These are phyloP conservation scores for Scytalidium sp. DNA, from an alignment of 2,329 filamentous ascomycete species.

Conservation along the genomic window DNA sequence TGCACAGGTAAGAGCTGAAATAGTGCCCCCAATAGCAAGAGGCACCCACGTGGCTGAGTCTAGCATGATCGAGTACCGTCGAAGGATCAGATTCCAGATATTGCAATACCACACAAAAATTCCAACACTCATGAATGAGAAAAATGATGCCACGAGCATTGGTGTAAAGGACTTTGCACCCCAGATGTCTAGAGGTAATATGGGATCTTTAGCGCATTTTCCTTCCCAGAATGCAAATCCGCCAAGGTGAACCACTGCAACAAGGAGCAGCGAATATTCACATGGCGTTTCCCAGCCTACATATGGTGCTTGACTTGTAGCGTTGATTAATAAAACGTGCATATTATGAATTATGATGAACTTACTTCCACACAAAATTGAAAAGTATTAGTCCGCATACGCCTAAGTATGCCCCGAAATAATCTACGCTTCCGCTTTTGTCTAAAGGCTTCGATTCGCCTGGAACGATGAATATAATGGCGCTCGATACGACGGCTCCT, in stretches of 20 bases:
- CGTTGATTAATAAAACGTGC: too few relatives aligned
- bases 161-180: conserved; percentile 15
- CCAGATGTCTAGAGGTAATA: conserved; percentile 22
- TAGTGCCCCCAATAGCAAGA: conserved; percentile 35
- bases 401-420: conserved; percentile 36
- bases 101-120: conserved; percentile 47
- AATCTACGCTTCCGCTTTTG: conserved; percentile 36
- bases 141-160: conserved; percentile 12
- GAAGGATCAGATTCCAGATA: conserved; percentile 41
- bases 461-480: not conserved
- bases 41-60: conserved; percentile 37
- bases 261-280: conserved; percentile 10
- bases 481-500: conserved; percentile 1
- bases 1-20: conserved; percentile 36
- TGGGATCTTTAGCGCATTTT: conserved; percentile 13
- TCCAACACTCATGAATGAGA: conserved; percentile 27
- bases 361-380: conserved; percentile 48
- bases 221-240: conserved; percentile 16
- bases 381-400: conserved; percentile 40
- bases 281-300: conserved; percentile 18
- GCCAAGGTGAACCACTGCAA: conserved; percentile 10
- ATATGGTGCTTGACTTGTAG: conserved; percentile 16
- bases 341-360: not conserved
- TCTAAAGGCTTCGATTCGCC: conserved; percentile 14
- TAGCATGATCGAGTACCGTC: conserved; percentile 36